Evolutionary conservation across 2,329 filamentous ascomycete species (phyloP).

Genomic region (Metarhizium humberi): DNA sequence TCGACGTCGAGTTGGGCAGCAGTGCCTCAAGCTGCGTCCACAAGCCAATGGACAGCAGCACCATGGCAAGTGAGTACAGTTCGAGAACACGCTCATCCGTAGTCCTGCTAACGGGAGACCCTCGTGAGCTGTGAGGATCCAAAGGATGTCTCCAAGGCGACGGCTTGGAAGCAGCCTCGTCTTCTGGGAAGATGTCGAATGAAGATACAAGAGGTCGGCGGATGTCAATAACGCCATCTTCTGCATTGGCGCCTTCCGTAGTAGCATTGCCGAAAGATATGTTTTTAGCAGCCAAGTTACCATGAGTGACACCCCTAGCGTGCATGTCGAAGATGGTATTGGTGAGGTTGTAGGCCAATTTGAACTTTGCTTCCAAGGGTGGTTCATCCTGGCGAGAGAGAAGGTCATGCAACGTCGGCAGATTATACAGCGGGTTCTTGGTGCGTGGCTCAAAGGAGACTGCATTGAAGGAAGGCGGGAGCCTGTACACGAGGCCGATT

Average conservation of each 20-base stretch:
- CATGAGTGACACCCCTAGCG: conserved; percentile 58
- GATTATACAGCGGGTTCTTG: conserved; percentile 38
- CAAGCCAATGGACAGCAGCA: conserved; percentile 65
- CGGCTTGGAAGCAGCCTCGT: conserved; percentile 7
- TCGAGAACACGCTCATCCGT: conserved; percentile 53
- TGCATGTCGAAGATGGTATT: conserved; percentile 69
- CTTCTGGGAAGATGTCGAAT: conserved; percentile 58
- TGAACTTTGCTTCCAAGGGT: conserved; percentile 65
- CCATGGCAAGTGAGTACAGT: conserved; percentile 63
- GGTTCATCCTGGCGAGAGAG: conserved; percentile 47
- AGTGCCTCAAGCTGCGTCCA: conserved; percentile 59
- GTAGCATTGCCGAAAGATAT: conserved; percentile 53
- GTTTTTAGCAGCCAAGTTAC: conserved; percentile 58
- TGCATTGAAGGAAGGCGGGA: conserved; percentile 56
- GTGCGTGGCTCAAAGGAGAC: conserved; percentile 43
- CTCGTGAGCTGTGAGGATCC: conserved; percentile 41
- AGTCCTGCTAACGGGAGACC: conserved; percentile 37
- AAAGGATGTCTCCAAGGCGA: conserved; percentile 51
- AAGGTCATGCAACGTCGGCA: conserved; percentile 46
- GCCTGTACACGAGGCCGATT: conserved; percentile 66
- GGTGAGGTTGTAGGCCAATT: conserved; percentile 62
- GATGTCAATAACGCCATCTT: conserved; percentile 47
- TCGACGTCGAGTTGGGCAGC: conserved; percentile 28
- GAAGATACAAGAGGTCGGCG: conserved; percentile 61
- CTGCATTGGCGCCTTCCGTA: conserved; percentile 30